phyloP scores from a whole-genome alignment of 371 early-diverging fungal genomes.

The Mucor mucedo region DNA sequence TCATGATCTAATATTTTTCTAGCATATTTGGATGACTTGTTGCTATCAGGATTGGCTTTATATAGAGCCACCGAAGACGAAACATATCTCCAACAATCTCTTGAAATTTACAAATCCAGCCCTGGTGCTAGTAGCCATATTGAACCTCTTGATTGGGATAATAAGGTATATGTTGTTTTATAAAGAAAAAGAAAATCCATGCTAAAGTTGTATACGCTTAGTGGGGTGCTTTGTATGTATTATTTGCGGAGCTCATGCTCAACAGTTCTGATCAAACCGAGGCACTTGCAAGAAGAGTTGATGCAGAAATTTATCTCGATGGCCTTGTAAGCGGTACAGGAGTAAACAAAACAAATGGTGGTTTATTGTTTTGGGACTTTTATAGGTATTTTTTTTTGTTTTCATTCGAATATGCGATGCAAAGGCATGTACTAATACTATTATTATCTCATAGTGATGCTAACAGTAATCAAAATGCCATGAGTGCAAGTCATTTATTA shows the following conservation, averaged over 20 bases:
- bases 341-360: conserved; percentile 45
- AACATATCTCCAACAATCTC: conserved; percentile 36
- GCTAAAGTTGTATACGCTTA: conserved; percentile 9
- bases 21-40: conserved; percentile 52
- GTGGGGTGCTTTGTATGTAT: conserved; percentile 37
- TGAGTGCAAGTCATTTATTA: conserved; percentile 26
- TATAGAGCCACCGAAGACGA: conserved; percentile 45
- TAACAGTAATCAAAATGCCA: conserved; percentile 27
- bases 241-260: conserved; percentile 39
- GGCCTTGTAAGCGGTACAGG: conserved; percentile 17
- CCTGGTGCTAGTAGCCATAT: conserved; percentile 12
- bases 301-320: conserved; percentile 41
- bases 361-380: conserved; percentile 46
- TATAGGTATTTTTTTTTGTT: conserved; percentile 27
- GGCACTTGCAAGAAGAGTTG: conserved; percentile 19
- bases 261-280: neutral
- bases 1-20: too few relatives aligned
- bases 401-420: neutral
- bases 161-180: conserved; percentile 16
- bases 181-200: neutral
- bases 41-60: conserved; percentile 55
- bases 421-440: neutral
- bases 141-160: conserved; percentile 37
- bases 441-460: conserved; percentile 1
- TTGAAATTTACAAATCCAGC: conserved; percentile 27